phyloP scores from a whole-genome alignment of 805 yeast genomes.

The Metschnikowia borealis region DNA sequence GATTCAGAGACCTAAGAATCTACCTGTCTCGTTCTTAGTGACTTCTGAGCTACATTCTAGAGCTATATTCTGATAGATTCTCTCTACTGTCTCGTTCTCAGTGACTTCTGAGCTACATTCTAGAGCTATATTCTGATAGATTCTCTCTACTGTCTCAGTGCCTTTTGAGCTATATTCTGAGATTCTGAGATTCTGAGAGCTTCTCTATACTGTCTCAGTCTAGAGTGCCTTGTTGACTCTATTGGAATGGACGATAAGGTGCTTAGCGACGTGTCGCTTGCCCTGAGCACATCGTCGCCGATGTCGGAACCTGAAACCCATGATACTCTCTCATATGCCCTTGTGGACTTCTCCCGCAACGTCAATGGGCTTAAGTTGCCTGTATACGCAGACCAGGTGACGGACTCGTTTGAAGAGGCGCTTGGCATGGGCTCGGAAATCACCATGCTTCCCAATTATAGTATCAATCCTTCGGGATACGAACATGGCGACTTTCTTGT shows the following conservation, averaged over 20 bases:
- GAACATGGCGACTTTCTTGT: constrained; percentile 39
- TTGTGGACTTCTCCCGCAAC: constrained; percentile 5
- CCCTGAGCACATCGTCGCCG: constrained; percentile 11
- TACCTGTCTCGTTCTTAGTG: too few relatives aligned
- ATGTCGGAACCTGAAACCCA: constrained; percentile 4
- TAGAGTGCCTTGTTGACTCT: too few relatives aligned
- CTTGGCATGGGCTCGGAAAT: constrained; percentile 24
- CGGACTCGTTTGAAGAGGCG: constrained; percentile 28
- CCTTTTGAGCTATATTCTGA: too few relatives aligned
- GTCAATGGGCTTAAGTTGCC: constrained; percentile 6
- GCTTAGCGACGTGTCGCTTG: constrained; percentile 8
- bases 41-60: too few relatives aligned
- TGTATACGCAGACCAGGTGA: constrained; percentile 19
- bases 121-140: too few relatives aligned
- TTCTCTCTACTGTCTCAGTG: too few relatives aligned
- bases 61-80: too few relatives aligned
- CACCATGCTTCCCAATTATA: constrained; percentile 39
- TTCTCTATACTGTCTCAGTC: too few relatives aligned
- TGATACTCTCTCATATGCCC: constrained; percentile 8
- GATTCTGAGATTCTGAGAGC: too few relatives aligned
- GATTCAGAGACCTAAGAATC: too few relatives aligned
- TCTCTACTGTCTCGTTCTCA: too few relatives aligned
- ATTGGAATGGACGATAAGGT: constrained; percentile 1
- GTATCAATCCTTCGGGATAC: constrained; percentile 35
- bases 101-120: too few relatives aligned